Percentiles rank a stretch among this genome's conserved stretches.
Evolutionary conservation across 495 filamentous ascomycete genomes (phyloP).

Genomic region (Neurospora sp.): DNA sequence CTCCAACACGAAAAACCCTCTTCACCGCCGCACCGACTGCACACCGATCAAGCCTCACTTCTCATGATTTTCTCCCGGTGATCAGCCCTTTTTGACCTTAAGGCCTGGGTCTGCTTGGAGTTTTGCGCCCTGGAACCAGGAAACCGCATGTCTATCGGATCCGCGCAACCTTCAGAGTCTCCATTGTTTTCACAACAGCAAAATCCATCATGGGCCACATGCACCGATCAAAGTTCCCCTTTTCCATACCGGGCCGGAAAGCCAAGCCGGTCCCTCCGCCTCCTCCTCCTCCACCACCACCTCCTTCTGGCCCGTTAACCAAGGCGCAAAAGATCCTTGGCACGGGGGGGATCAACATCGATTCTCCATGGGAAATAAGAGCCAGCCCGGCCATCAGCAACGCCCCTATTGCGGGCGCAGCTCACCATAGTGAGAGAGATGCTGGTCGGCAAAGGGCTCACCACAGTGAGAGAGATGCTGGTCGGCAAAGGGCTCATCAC

Average conservation of each 20-base stretch:
- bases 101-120: constrained; percentile 1
- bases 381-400: constrained; percentile 40
- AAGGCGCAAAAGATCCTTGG: constrained; percentile 40
- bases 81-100: constrained; percentile 4
- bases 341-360: constrained; percentile 22
- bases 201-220: constrained; percentile 27
- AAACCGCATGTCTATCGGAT: neutral
- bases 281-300: constrained; percentile 2
- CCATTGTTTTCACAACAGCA: constrained; percentile 1
- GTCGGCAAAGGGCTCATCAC: constrained; percentile 6
- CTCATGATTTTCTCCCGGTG: constrained; percentile 9
- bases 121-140: neutral
- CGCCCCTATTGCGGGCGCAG: constrained; percentile 34
- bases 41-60: neutral
- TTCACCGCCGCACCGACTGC: neutral
- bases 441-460: constrained; percentile 6
- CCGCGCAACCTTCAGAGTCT: neutral
- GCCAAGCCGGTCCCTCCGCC: constrained; percentile 18
- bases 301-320: constrained; percentile 14
- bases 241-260: constrained; percentile 41
- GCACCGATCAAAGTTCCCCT: constrained; percentile 40
- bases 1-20: neutral
- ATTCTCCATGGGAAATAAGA: constrained; percentile 32
- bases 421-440: constrained; percentile 16
- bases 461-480: constrained; percentile 7